Conservation (phyloP, 2,329 filamentous ascomycete species). For the Domatiomyces catenatus region DNA sequence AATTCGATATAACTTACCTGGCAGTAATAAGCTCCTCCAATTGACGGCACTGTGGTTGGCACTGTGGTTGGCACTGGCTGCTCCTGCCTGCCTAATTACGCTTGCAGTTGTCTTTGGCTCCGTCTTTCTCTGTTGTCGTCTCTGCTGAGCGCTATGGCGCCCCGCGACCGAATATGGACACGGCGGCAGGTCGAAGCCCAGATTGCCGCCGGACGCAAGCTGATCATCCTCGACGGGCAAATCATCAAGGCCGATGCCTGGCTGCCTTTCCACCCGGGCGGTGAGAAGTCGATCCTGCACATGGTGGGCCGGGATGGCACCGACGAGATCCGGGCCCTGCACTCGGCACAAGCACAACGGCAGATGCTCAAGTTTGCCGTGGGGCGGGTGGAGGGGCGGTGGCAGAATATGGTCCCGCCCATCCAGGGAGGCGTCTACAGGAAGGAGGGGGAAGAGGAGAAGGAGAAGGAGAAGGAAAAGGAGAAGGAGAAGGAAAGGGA, state of each 20-base stretch:
- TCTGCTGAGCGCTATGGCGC: background rate
- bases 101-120: too few relatives aligned
- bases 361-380: conserved; percentile 74
- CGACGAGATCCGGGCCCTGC: conserved; percentile 78
- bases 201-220: conserved; percentile 64
- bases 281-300: conserved; percentile 77
- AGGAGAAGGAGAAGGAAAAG: conserved; percentile 22
- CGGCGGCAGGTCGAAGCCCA: conserved; percentile 58
- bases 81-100: too few relatives aligned
- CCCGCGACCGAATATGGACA: conserved; percentile 34
- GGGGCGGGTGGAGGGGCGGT: conserved; percentile 62
- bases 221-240: conserved; percentile 66
- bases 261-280: conserved; percentile 80
- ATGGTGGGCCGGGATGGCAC: conserved; percentile 91
- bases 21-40: too few relatives aligned
- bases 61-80: too few relatives aligned
- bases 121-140: too few relatives aligned
- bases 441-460: conserved; percentile 15
- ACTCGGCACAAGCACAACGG: conserved; percentile 60
- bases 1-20: too few relatives aligned
- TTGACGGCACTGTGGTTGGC: too few relatives aligned
- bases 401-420: conserved; percentile 78
- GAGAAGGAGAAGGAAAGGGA: conserved; percentile 26
- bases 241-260: conserved; percentile 82
- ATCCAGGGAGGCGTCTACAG: conserved; percentile 76